Evolutionary conservation across 1,139 yeast genomes (phyloP).

Genomic region (Yamadazyma pseudoaaseri): DNA sequence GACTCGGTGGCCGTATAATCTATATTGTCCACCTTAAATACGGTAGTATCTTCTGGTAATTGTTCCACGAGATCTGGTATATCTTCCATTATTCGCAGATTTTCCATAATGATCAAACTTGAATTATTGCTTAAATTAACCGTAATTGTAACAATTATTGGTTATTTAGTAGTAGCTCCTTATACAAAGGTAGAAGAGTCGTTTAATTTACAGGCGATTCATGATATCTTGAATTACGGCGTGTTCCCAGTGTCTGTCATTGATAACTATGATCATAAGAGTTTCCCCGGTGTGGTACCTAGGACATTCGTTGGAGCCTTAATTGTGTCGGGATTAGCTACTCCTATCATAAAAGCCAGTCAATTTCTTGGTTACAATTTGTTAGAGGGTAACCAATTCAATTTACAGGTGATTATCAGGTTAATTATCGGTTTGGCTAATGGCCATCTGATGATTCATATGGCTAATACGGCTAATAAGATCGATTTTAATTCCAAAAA

Average conservation of each 20-base stretch:
- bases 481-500: slow-evolving; percentile 25
- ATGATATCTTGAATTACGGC: slow-evolving; percentile 75
- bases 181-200: slow-evolving; percentile 94
- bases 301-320: slow-evolving; percentile 81
- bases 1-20: slow-evolving; percentile 12
- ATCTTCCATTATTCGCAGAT: slow-evolving; percentile 9
- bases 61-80: slow-evolving; percentile 16
- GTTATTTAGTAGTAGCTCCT: slow-evolving; percentile 61
- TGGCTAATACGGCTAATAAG: slow-evolving; percentile 25
- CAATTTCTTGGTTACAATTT: slow-evolving; percentile 27
- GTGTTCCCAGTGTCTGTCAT: slow-evolving; percentile 29
- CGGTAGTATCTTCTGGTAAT: slow-evolving; percentile 9
- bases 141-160: slow-evolving; percentile 30
- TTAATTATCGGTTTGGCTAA: slow-evolving; percentile 55
- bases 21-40: slow-evolving; percentile 10
- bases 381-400: slow-evolving; percentile 29
- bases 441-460: slow-evolving; percentile 24
- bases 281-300: slow-evolving; percentile 89
- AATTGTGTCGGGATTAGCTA: slow-evolving; percentile 41
- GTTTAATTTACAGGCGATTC: slow-evolving; percentile 86
- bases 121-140: slow-evolving; percentile 7
- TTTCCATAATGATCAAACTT: background rate
- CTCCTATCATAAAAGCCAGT: slow-evolving; percentile 26
- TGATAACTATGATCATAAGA: slow-evolving; percentile 62
- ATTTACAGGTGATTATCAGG: slow-evolving; percentile 52